Evolutionary conservation across 2,329 filamentous ascomycete species (phyloP), one percentile per base, ranked within the genome.

Genomic region (Ophiocordyceps robertsii): DNA sequence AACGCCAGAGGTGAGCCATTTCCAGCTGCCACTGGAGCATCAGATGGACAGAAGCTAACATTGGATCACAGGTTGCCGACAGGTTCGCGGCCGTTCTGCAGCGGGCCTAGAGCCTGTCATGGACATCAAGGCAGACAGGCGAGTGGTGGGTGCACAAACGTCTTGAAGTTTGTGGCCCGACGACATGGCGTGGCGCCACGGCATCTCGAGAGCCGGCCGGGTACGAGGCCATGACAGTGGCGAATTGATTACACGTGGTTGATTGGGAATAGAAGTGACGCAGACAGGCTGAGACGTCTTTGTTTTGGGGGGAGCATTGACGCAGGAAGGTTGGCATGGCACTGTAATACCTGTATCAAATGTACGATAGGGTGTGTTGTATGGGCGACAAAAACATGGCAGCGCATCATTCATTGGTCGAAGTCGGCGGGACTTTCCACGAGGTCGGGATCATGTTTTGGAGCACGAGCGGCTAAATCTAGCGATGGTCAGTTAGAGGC

Each of bases 1-100:
- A 50, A 78, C 82, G 51, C 88, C 88, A 50, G 88, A 95, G 70
- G 88, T 93, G 70, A 61, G 66, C 16, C n/a, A 3, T 12, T 16
- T 29, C n/a, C 16, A n/a, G 10, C 17, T 17, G 13, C 9, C 12
- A 37, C 30, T 10, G 17, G n/a, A n/a, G 29, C n/a, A 16, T 14
- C 7, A 19, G 33, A 17, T n/a, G n/a, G n/a, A n/a, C n/a, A 8
- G 32, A 16, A 17, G n/a, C 46, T 51, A 41, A 53, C 42, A 39
- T 35, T 27, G 21, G 19, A 24, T 13, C 16, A 16, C 41, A 63
- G 61, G 56, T 62, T 50, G 60, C 59, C 21, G 61, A 63, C 38
- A 53, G 58, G 45, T 63, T 63, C 44, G 57, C 53, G 24, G 52
- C 58, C 38, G 53, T 62, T 37, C 49, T 62, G 45, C 60, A 61